Evolutionary conservation across 2,329 filamentous ascomycete genomes (phyloP), one percentile per base, ranked within the genome.

Genomic region (Phialocephala sp.): DNA sequence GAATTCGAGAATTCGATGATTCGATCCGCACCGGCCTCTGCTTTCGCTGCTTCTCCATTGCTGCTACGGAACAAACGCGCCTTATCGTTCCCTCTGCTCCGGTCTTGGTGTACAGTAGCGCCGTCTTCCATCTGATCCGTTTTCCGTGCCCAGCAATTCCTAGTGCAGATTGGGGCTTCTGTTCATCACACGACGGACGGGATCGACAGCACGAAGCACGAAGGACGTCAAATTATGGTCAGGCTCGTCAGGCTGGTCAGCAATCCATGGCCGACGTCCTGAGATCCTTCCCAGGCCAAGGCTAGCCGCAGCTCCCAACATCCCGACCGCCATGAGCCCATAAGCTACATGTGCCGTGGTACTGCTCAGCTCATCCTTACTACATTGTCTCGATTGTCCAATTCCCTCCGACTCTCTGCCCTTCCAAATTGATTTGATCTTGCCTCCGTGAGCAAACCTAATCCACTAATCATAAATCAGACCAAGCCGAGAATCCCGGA

Each of bases 391-490:
- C 1, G 22, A 18, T 50, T 50, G 11, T 32, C 14, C 24, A 32
- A 14, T 54, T 54, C 50, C 12, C 4, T 32, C 50, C 24, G 50
- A 32, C 24, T 54, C 22, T 32, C 14, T 35, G 5, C 24, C 11
- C 12, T 54, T 54, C 50, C 12, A 41, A 50, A 24, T 50, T 22
- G 45, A 22, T 50, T 50, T 22, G 20, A 50, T 54, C 22, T 54
- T 54, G 50, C 27, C 50, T 35, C 14, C 22, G 27, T 54, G 50
- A 54, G 50, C 50, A 54, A 22, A 32, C 50, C 27, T 27, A 54
- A 32, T 54, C 22, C 27, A 32, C 18, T 32, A 27, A 14, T 52
- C 22, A 54, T 32, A 14, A 54, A 15, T 5, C 22, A 20, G 4
- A 6, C 45, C 4, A 24, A 9, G 18, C 50, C 50, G 50, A 50